Base-by-base conservation (phyloP, 2,329 filamentous ascomycete species). In the Sclerotinia minor region DNA sequence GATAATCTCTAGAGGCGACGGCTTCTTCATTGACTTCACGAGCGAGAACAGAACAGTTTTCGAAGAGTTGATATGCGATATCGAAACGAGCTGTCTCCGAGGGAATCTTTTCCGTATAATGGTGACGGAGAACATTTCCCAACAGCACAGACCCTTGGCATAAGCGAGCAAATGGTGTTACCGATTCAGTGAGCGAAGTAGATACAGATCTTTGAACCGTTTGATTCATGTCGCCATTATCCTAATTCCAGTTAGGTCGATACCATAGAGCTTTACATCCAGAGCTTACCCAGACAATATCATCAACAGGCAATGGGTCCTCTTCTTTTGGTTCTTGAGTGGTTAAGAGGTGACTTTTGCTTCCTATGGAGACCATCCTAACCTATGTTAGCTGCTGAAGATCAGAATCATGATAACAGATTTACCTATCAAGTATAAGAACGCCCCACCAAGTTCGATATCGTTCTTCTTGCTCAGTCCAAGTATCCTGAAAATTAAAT, bases 111-210 rank as follows among this genome's bases (percentile, higher is more conserved):
- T 72, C 70, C 4, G 63, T 71, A 26, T 74, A 72, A 64, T 76
- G 71, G 70, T 80, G 77, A 7, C 61, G 63, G 13, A 79, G 71
- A n/a, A 78, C 75, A 67, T 76, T 75, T 50, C 76, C 77, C 29
- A 79, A 63, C 59, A 80, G 74, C 26, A 79, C 72, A 26, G 75
- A 76, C 26, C 76, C 75, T 73, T 81, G 79, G 64, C 78, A 80
- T 53, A 87, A 79, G 67, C 84, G 81, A 5, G 83, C 82, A 76
- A 84, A 87, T 52, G 84, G 78, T 26, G 81, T 79, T 66, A 82
- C 73, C 11, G 81, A 72, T 11, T 83, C 81, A 38, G 79, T 78
- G 69, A 83, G 76, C 21, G 84, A 78, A 26, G 53, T 71, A 17
- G 68, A 71, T 24, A 75, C 79, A 57, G 77, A 69, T 32, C 68